phyloP scores from a whole-genome alignment of 2,329 filamentous ascomycete species.

The Ceratocystis huliohia region DNA sequence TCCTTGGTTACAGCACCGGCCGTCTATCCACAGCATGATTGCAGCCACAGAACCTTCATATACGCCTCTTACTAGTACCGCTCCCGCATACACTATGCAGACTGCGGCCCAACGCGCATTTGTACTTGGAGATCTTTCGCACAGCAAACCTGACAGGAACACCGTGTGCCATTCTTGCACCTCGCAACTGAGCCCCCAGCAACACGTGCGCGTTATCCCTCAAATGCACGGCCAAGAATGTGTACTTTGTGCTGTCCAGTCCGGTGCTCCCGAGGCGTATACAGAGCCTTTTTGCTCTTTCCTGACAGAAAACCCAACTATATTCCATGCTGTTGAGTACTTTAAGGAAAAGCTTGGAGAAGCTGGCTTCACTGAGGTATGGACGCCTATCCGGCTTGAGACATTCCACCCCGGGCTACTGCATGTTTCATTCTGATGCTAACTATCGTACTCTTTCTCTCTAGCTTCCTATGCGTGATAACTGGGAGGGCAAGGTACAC shows the following conservation, averaged over 20 bases:
- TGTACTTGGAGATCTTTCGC: conserved; percentile 19
- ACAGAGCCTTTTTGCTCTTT: conserved; percentile 79
- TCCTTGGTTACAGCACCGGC: conserved; percentile 11
- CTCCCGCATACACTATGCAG: conserved; percentile 1
- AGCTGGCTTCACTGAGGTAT: conserved; percentile 59
- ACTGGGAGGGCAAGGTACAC: conserved; percentile 60
- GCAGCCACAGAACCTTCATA: conserved; percentile 21
- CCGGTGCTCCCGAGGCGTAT: conserved; percentile 49
- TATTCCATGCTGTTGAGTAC: conserved; percentile 78
- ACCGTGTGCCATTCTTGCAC: conserved; percentile 22
- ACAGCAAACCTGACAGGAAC: conserved; percentile 1
- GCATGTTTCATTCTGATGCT: conserved; percentile 14
- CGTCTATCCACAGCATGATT: conserved; percentile 7
- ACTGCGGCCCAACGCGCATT: conserved; percentile 17
- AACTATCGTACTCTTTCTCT: conserved; percentile 16
- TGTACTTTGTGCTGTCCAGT: conserved; percentile 30
- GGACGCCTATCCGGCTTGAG: conserved; percentile 22
- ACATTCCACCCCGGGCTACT: no score
- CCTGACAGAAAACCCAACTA: conserved; percentile 76
- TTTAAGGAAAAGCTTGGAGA: conserved; percentile 60
- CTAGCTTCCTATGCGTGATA: conserved; percentile 62
- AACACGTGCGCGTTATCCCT: conserved; percentile 19
- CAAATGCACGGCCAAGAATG: conserved; percentile 25
- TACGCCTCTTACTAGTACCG: conserved; percentile 3
- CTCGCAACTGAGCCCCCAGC: conserved; percentile 20